phyloP scores from a whole-genome alignment of 768 basidiomycete genomes.

The Galerina sulciceps region DNA sequence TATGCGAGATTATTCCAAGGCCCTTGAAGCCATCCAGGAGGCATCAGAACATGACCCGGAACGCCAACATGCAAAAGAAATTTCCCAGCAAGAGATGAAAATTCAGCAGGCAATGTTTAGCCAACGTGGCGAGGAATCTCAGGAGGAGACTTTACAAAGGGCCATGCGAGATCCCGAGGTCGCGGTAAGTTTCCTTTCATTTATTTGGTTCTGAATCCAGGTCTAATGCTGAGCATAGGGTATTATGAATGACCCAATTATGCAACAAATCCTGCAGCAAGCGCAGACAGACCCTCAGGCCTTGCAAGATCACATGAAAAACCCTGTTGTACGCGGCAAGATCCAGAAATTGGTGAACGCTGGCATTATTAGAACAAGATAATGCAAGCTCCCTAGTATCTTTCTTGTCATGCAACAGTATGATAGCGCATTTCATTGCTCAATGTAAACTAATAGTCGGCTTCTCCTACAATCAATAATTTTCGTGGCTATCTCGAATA shows the following conservation, averaged over 20 bases:
- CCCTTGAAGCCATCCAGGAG: constrained; percentile 80
- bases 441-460: constrained; percentile 27
- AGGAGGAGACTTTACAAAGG: constrained; percentile 90
- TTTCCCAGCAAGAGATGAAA: constrained; percentile 80
- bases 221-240: constrained; percentile 39
- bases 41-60: constrained; percentile 82
- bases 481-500: neutral
- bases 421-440: constrained; percentile 15
- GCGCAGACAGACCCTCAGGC: constrained; percentile 89
- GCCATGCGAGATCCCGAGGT: constrained; percentile 99
- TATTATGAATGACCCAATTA: constrained; percentile 90
- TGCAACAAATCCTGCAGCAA: constrained; percentile 95
- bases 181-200: constrained; percentile 57
- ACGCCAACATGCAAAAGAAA: constrained; percentile 82
- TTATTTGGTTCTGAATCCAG: neutral
- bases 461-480: constrained; percentile 1
- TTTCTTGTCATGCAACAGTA: constrained; percentile 10
- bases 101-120: constrained; percentile 77
- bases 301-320: constrained; percentile 96
- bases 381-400: constrained; percentile 25
- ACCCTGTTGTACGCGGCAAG: constrained; percentile 77
- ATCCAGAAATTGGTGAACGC: constrained; percentile 91
- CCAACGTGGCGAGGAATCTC: constrained; percentile 83
- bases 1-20: constrained; percentile 92
- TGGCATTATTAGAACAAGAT: constrained; percentile 90